These are phyloP conservation scores for Conticribra weissflogii DNA, from an alignment of 108 stramenopile species.

Conservation along the genomic window DNA sequence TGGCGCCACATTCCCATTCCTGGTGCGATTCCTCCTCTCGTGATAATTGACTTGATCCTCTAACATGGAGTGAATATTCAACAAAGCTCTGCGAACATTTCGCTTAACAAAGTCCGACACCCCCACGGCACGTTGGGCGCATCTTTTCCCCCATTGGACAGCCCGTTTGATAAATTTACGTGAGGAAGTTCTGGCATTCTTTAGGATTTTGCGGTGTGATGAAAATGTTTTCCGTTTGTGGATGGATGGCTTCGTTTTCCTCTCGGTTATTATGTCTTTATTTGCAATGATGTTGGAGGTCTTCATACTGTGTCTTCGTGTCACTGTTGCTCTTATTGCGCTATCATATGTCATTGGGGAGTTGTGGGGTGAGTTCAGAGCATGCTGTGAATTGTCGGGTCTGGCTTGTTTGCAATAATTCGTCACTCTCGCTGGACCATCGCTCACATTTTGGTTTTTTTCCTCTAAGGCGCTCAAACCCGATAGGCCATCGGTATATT, in stretches of 20 bases:
- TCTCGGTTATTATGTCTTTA: background rate
- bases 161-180: background rate
- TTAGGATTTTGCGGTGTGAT: background rate
- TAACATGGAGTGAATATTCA: constrained; percentile 3
- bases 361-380: too few species aligned
- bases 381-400: too few species aligned
- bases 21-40: background rate
- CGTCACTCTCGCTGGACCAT: too few species aligned
- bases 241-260: background rate
- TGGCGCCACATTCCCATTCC: background rate
- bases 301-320: background rate
- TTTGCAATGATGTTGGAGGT: background rate
- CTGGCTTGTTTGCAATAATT: too few species aligned
- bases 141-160: background rate
- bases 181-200: background rate
- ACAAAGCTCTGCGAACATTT: background rate
- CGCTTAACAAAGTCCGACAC: background rate
- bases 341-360: too few species aligned
- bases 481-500: too few species aligned
- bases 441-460: too few species aligned
- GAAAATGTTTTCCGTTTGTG: background rate
- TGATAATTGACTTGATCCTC: background rate
- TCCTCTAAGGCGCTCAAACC: too few species aligned
- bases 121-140: background rate
- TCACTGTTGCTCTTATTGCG: too few species aligned